A percentile compares a stretch with the other conserved stretches of the same genome.
These are phyloP conservation scores for Aplosporella prunicola DNA, from an alignment of 2,329 filamentous ascomycete species.

Conservation along the genomic window DNA sequence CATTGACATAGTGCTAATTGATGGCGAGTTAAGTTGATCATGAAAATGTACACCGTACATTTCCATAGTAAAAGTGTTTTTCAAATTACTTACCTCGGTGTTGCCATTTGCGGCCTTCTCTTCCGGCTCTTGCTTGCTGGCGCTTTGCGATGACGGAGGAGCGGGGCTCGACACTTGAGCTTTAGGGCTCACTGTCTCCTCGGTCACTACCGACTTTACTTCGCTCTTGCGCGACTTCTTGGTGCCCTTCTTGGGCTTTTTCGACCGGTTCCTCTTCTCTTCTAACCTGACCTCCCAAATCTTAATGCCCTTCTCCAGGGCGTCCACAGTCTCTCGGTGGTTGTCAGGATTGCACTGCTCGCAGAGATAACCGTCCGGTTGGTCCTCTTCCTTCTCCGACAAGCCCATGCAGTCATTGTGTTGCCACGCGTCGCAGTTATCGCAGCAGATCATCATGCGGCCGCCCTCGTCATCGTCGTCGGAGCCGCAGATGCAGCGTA, in stretches of 20 bases:
- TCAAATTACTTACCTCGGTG: slow-evolving; percentile 2
- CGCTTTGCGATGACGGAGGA: not conserved
- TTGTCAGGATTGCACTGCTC: slow-evolving; percentile 79
- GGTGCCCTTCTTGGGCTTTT: slow-evolving; percentile 48
- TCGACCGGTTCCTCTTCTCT: slow-evolving; percentile 48
- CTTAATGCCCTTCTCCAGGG: slow-evolving; percentile 69
- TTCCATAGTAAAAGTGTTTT: too few species aligned
- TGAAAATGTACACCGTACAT: too few species aligned
- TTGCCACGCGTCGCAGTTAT: slow-evolving; percentile 88
- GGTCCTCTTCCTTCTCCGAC: slow-evolving; percentile 51
- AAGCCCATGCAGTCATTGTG: slow-evolving; percentile 94
- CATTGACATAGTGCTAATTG: too few species aligned
- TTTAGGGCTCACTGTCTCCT: slow-evolving; percentile 23
- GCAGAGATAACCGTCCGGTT: slow-evolving; percentile 65
- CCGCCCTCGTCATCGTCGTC: slow-evolving; percentile 78
- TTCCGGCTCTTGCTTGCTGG: slow-evolving; percentile 15
- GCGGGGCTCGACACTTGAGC: slow-evolving; percentile 15
- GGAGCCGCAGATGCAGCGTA: slow-evolving; percentile 87
- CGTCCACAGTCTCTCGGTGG: slow-evolving; percentile 71
- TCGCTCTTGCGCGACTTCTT: slow-evolving; percentile 59
- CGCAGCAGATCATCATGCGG: slow-evolving; percentile 92
- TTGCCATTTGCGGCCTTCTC: slow-evolving; percentile 10
- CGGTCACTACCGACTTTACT: slow-evolving; percentile 36
- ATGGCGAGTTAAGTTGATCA: too few species aligned
- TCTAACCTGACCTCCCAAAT: slow-evolving; percentile 67